phyloP scores from a whole-genome alignment of 2,329 filamentous ascomycete species.

The Dactylellina parvicollis region DNA sequence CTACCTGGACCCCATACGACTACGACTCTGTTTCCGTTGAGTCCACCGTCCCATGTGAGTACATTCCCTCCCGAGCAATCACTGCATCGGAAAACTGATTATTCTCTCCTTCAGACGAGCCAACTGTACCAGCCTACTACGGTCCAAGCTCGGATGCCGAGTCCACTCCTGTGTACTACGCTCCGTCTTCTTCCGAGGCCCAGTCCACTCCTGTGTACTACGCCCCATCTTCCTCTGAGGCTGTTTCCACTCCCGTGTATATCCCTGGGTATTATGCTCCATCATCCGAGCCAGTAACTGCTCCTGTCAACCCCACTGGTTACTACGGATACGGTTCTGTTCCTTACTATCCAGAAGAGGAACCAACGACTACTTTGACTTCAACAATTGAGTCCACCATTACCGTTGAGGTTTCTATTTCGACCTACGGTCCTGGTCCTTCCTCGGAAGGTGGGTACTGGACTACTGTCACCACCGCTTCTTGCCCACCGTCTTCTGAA shows the following conservation, averaged over 20 bases:
- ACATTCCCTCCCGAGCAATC: background rate
- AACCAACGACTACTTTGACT: slow-evolving; percentile 46
- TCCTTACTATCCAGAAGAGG: slow-evolving; percentile 33
- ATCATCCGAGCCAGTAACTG: slow-evolving; percentile 35
- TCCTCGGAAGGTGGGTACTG: slow-evolving; percentile 22
- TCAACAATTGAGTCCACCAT: slow-evolving; percentile 44
- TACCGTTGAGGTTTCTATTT: slow-evolving; percentile 28
- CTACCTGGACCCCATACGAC: slow-evolving; percentile 41
- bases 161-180: slow-evolving; percentile 20
- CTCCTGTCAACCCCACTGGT: slow-evolving; percentile 29
- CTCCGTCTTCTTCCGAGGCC: slow-evolving; percentile 16
- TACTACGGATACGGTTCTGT: slow-evolving; percentile 15
- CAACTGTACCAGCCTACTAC: slow-evolving; percentile 15
- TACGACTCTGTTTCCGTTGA: slow-evolving; percentile 28
- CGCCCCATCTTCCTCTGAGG: slow-evolving; percentile 14
- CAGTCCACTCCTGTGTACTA: slow-evolving; percentile 18
- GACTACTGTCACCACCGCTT: slow-evolving; percentile 23
- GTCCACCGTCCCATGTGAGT: slow-evolving; percentile 46
- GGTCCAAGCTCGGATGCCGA: slow-evolving; percentile 26
- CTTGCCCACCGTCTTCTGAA: slow-evolving; percentile 38
- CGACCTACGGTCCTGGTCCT: slow-evolving; percentile 23
- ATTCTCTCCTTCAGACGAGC: slow-evolving; percentile 21
- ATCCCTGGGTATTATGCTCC: slow-evolving; percentile 18
- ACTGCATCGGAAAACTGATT: background rate
- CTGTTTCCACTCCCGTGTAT: slow-evolving; percentile 16